Evolutionary conservation across 2,329 filamentous ascomycete genomes (phyloP), one percentile per base, ranked within the genome.

Genomic region (Talaromyces funiculosus): DNA sequence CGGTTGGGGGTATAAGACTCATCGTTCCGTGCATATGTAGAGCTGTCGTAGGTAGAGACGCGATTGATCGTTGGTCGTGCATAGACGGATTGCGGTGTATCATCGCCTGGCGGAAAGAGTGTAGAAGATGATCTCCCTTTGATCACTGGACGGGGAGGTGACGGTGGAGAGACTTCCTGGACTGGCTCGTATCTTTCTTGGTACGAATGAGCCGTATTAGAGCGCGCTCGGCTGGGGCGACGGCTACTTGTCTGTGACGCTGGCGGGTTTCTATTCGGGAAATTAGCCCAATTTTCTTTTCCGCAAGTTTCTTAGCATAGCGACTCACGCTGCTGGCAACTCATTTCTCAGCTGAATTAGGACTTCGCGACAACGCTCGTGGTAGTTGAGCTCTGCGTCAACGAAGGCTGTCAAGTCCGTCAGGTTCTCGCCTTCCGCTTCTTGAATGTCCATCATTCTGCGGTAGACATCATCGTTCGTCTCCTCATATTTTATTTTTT

Each of bases 401-500:
- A 97, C 78, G 73, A 97, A 95, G 18, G 85, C 80, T 3, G 86
- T 86, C 60, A 97, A 79, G 70, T 96, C 91, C 53, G 84, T 81
- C 43, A 96, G 84, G 69, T 87, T 91, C 64, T 97, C 93, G 45
- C 81, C 82, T 75, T 97, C 93, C 22, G 90, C 85, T 69, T 97
- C 92, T 78, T 94, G 93, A 77, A 97, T 95, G 71, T 97, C 93
- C 75, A 95, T 86, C 94, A 97, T 97, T 59, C 93, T 85, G 62
- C 93, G 86, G 67, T 88, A 84, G 59, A 97, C 92, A 69, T 97
- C 93, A 71, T 97, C 93, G 71, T 85, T 94, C 16, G 90, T 88
- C 78, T 97, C 94, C 72, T 97, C 94, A 71, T 96, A 97, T 77
- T 97, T 97, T 68, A 90, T 90, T 74, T 96, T 96, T 73, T 94